Base-by-base conservation (phyloP, 2,329 filamentous ascomycete species). In the Aspergillus flavus region DNA sequence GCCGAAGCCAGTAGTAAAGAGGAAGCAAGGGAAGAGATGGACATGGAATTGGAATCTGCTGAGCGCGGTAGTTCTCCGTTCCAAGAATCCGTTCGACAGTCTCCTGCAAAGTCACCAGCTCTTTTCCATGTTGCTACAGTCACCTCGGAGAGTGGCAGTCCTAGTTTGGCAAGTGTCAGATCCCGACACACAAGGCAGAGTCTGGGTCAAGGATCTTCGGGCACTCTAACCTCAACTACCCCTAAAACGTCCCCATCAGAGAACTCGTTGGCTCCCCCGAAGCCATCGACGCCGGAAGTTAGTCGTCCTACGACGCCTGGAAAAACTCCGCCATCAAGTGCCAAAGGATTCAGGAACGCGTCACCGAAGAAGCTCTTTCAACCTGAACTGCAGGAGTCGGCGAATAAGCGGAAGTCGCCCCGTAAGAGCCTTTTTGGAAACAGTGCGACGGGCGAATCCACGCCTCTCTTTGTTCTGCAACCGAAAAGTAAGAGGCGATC, bases 381-480 rank as follows among this genome's bases (percentile, higher is more conserved):
- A 66, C 71, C 80, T 32, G 77, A 82, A 60, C 73, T 83, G 62
- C 74, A 76, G 72, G 69, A 72, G 59, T 78, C 69, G 56, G 70
- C 76, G 63, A 68, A 74, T 45, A 75, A 79, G 63, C 68, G 79
- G 57, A 77, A 78, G 64, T 74, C 76, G 48, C 65, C 74, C 30
- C 70, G 75, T 41, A 74, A 57, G 76, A 81, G 71, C 36, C 74
- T 89, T 1, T 90, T 90, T 68, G 84, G 84, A 30, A 80, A 84
- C 46, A 81, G 86, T 71, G 75, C 75, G 23, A 87, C 85, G 6
- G 88, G 88, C 3, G 73, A 81, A 39, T 83, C 84, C 21, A 90
- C 88, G 1, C 90, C 91, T 16, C 85, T 83, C 21, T 83, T 91
- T 57, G 78, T 91, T 14, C 75, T 92, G 7, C 90, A 85, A 3